Evolutionary conservation across 1,284 basidiomycete genomes (phyloP), one percentile per base, ranked within the genome.

Genomic region (Phlebopus sp.): DNA sequence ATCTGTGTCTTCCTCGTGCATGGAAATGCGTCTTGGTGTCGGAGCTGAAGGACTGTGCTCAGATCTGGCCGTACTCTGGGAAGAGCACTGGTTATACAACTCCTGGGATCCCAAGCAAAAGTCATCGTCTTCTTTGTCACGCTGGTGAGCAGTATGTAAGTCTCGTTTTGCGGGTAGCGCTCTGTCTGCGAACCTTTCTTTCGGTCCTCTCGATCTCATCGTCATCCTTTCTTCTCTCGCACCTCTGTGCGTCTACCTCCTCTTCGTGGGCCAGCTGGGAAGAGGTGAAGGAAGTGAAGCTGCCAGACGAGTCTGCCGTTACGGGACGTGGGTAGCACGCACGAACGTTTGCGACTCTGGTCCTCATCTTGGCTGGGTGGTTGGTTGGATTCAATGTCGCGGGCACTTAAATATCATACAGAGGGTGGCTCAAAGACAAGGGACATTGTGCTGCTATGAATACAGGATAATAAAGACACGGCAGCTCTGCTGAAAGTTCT

Each of bases 211-310:
- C 39, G 10, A 53, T 53, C 13, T 30, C 34, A 21, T 21, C 25
- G 15, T 49, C 32, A 21, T 48, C 18, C 36, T 37, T 40, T 27
- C 36, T 30, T 18, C 32, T 44, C 17, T 50, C 49, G 15, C 15
- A 13, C 23, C 30, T 44, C 27, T 45, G 51, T 30, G 31, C 42
- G 10, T 42, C 21, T 18, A 38, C 15, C 27, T 46, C 43, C 13
- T 51, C 50, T 36, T 45, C 49, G 18, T 50, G 37, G 40, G 51
- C 45, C 25, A 53, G 39, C 27, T 42, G 51, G 25, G 51, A 53
- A 5, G 51, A 53, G 10, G 42, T 44, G 21, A 36, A 37, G 14
- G 44, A 34, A 13, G 27, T 29, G 11, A 45, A 36, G n/a, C 42
- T 42, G 7, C 38, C 51, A 3, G 51, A 53, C 13, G 35, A 44